Evolutionary conservation across 2,329 filamentous ascomycete species (phyloP).

Genomic region (Cytospora piceicola): DNA sequence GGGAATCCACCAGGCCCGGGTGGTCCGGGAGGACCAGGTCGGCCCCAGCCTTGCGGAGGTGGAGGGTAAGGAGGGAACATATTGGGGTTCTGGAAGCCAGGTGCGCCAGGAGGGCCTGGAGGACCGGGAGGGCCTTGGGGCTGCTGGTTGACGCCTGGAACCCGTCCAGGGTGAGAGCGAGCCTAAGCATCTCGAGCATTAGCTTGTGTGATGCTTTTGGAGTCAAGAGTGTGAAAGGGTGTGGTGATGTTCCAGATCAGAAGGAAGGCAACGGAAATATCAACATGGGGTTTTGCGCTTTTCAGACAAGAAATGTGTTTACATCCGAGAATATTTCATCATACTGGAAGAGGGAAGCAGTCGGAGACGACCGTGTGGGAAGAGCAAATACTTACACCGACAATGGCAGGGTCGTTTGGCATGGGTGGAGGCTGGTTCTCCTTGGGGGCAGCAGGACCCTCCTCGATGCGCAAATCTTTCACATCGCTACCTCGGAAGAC

Average conservation of each 20-base stretch:
- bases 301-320: constrained; percentile 81
- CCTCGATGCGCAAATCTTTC: constrained; percentile 94
- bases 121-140: constrained; percentile 33
- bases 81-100: constrained; percentile 36
- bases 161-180: constrained; percentile 43
- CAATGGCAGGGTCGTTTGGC: constrained; percentile 93
- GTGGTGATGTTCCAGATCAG: constrained; percentile 63
- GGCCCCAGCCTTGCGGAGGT: constrained; percentile 40
- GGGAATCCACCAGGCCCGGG: constrained; percentile 49
- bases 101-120: constrained; percentile 37
- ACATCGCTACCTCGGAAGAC: constrained; percentile 98
- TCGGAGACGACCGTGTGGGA: constrained; percentile 29
- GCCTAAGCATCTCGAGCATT: constrained; percentile 40
- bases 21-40: constrained; percentile 37
- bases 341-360: constrained; percentile 50
- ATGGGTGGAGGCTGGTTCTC: constrained; percentile 77
- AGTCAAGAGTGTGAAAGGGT: constrained; percentile 27
- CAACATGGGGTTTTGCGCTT: constrained; percentile 94
- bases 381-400: constrained; percentile 70
- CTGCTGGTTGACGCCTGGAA: constrained; percentile 24
- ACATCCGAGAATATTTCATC: constrained; percentile 98
- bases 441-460: constrained; percentile 72
- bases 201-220: constrained; percentile 34
- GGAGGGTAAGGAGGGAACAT: constrained; percentile 38
- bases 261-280: constrained; percentile 99